Evolutionary conservation across 352 stramenopile genomes (phyloP).

Genomic region (Phytopythium kandeliae): DNA sequence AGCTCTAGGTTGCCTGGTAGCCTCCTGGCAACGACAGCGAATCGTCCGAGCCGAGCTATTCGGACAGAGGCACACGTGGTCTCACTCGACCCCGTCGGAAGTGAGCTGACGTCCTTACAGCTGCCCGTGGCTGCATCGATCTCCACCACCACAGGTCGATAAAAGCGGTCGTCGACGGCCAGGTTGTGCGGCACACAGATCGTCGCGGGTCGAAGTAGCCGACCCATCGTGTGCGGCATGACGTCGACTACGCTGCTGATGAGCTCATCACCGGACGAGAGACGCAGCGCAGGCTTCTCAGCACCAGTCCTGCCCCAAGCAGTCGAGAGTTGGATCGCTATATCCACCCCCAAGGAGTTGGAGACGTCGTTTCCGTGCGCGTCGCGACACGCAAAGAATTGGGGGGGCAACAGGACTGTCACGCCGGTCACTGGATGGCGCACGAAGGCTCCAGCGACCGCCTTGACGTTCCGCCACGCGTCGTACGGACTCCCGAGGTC

Average conservation of each 20-base stretch:
- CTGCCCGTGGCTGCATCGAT: constrained; percentile 18
- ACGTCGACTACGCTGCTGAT: constrained; percentile 44
- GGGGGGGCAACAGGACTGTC: constrained; percentile 42
- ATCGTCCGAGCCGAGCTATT: constrained; percentile 3
- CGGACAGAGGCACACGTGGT: not conserved
- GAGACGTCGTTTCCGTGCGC: constrained; percentile 36
- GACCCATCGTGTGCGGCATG: constrained; percentile 22
- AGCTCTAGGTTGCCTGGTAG: constrained; percentile 7
- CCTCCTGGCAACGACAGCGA: constrained; percentile 9
- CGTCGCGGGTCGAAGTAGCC: constrained; percentile 19
- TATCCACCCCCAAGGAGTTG: constrained; percentile 38
- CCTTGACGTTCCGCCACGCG: constrained; percentile 26
- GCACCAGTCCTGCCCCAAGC: not conserved
- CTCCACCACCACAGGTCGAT: constrained; percentile 16
- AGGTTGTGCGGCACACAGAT: constrained; percentile 26
- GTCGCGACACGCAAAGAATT: constrained; percentile 44
- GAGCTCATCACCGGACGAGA: constrained; percentile 24
- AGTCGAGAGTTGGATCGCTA: constrained; percentile 21
- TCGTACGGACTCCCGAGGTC: constrained; percentile 7
- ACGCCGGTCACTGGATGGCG: constrained; percentile 14
- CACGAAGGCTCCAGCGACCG: constrained; percentile 31
- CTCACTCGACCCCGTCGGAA: not conserved
- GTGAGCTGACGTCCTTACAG: not conserved
- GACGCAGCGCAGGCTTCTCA: not conserved
- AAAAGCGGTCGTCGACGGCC: constrained; percentile 6